Percentiles rank a stretch among this genome's conserved stretches.
phyloP scores from a whole-genome alignment of 768 basidiomycete genomes.

The Lentinula lateritia region DNA sequence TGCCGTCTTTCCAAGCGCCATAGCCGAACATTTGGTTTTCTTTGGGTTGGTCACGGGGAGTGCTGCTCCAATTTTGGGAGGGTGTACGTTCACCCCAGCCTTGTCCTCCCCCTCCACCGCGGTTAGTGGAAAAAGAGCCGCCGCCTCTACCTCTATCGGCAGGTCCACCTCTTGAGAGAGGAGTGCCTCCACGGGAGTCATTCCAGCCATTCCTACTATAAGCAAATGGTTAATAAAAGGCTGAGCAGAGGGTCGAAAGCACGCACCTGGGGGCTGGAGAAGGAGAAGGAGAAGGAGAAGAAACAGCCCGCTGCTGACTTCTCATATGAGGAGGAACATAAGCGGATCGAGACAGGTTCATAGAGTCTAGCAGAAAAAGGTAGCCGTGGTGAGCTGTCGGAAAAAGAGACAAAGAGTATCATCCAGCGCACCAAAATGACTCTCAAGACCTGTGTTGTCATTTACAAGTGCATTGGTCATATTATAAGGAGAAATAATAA shows the following conservation, averaged over 20 bases:
- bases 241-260: slow-evolving; percentile 11
- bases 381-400: neutral
- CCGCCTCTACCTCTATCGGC: slow-evolving; percentile 31
- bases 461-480: slow-evolving; percentile 93
- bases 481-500: slow-evolving; percentile 28
- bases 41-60: slow-evolving; percentile 39
- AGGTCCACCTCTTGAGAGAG: slow-evolving; percentile 38
- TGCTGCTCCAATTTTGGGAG: slow-evolving; percentile 33
- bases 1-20: slow-evolving; percentile 87
- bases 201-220: slow-evolving; percentile 60
- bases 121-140: slow-evolving; percentile 35
- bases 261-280: slow-evolving; percentile 38
- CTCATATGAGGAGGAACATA: slow-evolving; percentile 90
- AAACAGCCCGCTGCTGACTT: slow-evolving; percentile 79
- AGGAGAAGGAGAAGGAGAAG: slow-evolving; percentile 35
- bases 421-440: slow-evolving; percentile 59
- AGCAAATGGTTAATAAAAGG: slow-evolving; percentile 11
- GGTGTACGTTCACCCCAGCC: slow-evolving; percentile 36
- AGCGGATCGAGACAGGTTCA: slow-evolving; percentile 73
- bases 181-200: slow-evolving; percentile 65
- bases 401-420: slow-evolving; percentile 3
- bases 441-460: slow-evolving; percentile 65
- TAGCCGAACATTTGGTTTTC: slow-evolving; percentile 39
- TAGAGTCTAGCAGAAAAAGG: slow-evolving; percentile 46
- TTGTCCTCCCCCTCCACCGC: slow-evolving; percentile 29